Conservation (phyloP, 441 rosid species). For the Biscutella laevigata region DNA sequence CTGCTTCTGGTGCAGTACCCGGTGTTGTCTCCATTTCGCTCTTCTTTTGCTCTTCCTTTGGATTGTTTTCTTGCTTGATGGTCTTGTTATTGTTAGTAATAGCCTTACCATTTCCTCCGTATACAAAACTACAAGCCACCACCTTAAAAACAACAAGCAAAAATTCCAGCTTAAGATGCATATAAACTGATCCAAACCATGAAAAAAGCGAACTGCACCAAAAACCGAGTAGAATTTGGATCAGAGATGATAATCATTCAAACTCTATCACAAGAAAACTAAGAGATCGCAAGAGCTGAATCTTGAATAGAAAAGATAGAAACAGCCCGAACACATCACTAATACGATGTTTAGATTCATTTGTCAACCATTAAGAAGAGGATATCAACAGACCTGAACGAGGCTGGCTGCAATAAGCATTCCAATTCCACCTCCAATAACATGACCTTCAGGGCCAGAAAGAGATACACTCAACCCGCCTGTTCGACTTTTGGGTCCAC, state of each 20-base stretch:
- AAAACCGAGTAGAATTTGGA: background rate
- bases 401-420: constrained; percentile 73
- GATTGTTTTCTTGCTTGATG: constrained; percentile 39
- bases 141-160: constrained; percentile 41
- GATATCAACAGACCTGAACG: constrained; percentile 51
- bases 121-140: constrained; percentile 82
- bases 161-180: background rate
- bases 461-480: constrained; percentile 94
- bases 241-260: background rate
- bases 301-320: background rate
- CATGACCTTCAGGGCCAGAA: constrained; percentile 85
- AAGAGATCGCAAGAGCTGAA: background rate
- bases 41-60: constrained; percentile 37
- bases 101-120: constrained; percentile 48
- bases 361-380: constrained; percentile 2
- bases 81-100: constrained; percentile 15
- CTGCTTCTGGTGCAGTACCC: constrained; percentile 23
- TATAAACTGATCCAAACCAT: background rate
- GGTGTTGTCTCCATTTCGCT: constrained; percentile 34
- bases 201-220: background rate
- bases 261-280: background rate
- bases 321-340: background rate
- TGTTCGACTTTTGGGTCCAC: constrained; percentile 62
- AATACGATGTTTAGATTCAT: background rate
- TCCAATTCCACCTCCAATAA: constrained; percentile 83